These are phyloP conservation scores for Stemphylium vesicarium DNA, from an alignment of 2,329 filamentous ascomycete genomes.

Conservation along the genomic window DNA sequence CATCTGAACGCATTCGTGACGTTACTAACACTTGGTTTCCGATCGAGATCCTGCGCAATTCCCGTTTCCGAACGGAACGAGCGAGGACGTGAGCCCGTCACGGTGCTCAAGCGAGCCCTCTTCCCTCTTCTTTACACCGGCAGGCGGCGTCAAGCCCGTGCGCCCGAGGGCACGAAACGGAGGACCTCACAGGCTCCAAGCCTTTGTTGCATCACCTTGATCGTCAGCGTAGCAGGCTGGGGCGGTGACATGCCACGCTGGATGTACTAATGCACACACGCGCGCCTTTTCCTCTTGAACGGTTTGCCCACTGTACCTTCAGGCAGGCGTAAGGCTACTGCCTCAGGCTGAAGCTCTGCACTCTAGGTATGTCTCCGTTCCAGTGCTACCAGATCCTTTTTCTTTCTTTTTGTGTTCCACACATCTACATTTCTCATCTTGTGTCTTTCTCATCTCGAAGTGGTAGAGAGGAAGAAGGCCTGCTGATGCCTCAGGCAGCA, in stretches of 20 bases:
- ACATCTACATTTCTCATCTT: background rate
- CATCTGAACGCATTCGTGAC: background rate
- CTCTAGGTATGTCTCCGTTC: conserved; percentile 10
- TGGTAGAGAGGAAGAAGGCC: background rate
- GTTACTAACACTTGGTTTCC: background rate
- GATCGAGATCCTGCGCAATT: background rate
- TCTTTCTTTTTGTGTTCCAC: background rate
- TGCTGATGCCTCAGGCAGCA: conserved; percentile 15
- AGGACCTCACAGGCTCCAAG: conserved; percentile 25
- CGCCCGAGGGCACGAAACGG: conserved; percentile 21
- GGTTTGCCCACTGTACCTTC: conserved; percentile 24
- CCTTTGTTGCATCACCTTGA: conserved; percentile 15
- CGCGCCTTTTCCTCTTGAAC: conserved; percentile 26
- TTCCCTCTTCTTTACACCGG: conserved; percentile 38
- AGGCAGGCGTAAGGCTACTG: conserved; percentile 42
- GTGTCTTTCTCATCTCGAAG: background rate
- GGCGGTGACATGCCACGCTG: conserved; percentile 37
- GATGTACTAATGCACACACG: conserved; percentile 45
- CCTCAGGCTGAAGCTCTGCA: conserved; percentile 15
- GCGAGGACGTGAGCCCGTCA: background rate
- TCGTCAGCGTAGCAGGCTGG: conserved; percentile 31
- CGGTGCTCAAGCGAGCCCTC: background rate
- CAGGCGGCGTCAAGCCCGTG: conserved; percentile 14
- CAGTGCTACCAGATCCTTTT: background rate
- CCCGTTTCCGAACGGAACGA: background rate